These are phyloP conservation scores for Suhomyces yuchorum DNA, from an alignment of 1,139 yeast species.

Conservation along the genomic window DNA sequence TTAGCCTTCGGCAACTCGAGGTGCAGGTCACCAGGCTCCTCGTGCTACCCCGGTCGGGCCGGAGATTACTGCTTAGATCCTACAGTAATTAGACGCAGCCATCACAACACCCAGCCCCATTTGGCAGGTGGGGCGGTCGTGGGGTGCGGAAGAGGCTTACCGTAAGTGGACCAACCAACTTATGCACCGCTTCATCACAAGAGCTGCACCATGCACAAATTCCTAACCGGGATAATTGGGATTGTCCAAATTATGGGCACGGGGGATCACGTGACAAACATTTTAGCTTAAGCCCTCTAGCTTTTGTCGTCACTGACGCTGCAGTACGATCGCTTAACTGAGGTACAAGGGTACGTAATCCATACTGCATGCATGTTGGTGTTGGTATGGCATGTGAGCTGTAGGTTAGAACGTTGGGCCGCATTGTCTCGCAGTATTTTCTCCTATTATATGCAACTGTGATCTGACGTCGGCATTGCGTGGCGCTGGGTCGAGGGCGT, in stretches of 20 bases:
- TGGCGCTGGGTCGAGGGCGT: not conserved
- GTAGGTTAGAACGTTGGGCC: not conserved
- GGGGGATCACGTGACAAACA: not conserved
- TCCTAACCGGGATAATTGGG: not conserved
- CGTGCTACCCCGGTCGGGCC: too few species aligned
- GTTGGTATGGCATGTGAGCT: not conserved
- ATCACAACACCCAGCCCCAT: not conserved
- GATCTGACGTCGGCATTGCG: not conserved
- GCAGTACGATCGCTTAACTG: conserved; percentile 6
- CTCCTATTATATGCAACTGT: not conserved
- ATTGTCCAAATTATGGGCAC: not conserved
- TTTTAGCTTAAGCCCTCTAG: not conserved
- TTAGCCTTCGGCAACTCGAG: not conserved
- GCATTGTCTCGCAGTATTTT: not conserved
- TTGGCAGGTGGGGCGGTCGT: not conserved
- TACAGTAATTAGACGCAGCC: not conserved
- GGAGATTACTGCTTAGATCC: too few species aligned
- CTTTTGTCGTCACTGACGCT: conserved; percentile 2
- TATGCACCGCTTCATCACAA: not conserved
- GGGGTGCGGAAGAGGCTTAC: not conserved
- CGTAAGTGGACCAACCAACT: not conserved
- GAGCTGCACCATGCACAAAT: not conserved
- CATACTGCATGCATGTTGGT: not conserved
- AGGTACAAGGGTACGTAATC: not conserved
- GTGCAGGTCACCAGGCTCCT: too few species aligned